A percentile compares a stretch with the other conserved stretches of the same genome.
Conservation (phyloP, 164 flowering plant species). For the Akebia trifoliata region DNA sequence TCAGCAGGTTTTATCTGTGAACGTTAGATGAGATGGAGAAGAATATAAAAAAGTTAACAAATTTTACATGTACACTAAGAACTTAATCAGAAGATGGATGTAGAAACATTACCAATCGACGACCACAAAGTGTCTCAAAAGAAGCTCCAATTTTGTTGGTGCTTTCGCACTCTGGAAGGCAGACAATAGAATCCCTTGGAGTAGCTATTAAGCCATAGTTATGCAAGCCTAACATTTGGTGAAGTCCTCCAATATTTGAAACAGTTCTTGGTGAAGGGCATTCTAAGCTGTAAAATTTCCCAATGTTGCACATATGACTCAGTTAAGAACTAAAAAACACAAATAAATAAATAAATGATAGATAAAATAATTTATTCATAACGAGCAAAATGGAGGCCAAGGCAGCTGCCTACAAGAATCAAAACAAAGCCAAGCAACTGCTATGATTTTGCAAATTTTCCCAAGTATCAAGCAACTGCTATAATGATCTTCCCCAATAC, state of each 20-base stretch:
- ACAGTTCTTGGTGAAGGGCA: conserved; percentile 53
- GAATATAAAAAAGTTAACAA: not conserved
- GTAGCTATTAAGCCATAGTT: conserved; percentile 58
- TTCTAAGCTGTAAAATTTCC: conserved; percentile 48
- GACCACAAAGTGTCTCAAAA: conserved; percentile 77
- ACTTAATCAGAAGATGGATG: not conserved
- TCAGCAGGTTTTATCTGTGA: conserved; percentile 63
- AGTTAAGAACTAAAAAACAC: not conserved
- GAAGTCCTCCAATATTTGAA: conserved; percentile 69
- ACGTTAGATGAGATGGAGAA: not conserved
- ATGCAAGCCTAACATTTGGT: conserved; percentile 55
- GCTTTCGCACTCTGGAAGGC: conserved; percentile 53
- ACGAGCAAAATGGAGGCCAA: too few relatives aligned
- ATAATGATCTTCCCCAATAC: too few relatives aligned
- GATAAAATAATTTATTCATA: too few relatives aligned
- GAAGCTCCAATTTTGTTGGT: conserved; percentile 71
- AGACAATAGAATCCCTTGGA: conserved; percentile 62
- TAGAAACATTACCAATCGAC: conserved; percentile 45
- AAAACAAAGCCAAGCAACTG: too few relatives aligned
- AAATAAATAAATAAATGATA: not conserved
- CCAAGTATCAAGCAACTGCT: too few relatives aligned
- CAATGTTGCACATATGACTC: not conserved
- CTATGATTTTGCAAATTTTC: too few relatives aligned
- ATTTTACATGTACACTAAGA: not conserved
- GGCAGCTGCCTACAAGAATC: too few relatives aligned